Evolutionary conservation across 768 basidiomycete genomes (phyloP), one percentile per base, ranked within the genome.

Genomic region (Phlebiopsis gigantea): DNA sequence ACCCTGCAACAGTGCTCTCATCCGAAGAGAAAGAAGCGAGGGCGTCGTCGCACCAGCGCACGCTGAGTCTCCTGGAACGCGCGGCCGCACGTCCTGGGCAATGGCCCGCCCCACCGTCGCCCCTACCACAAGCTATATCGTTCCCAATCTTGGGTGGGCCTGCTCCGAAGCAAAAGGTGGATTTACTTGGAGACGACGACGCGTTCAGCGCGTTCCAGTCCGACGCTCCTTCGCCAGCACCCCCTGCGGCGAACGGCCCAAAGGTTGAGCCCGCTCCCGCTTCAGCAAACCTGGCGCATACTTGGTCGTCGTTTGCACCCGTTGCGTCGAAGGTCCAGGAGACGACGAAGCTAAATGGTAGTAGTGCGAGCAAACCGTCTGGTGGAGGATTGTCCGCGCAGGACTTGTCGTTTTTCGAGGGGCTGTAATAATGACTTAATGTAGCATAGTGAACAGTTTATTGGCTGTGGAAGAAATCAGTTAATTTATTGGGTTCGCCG

Each of bases 341-440:
- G 19, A 15, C 43, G 1, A 19, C 30, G 31, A 19, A 49, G 19
- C 29, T 44, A n/a, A 30, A 34, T 19, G 42, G 19, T 15, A 22
- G 24, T 15, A 44, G 63, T 63, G 43, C 51, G 56, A 24, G 34
- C 15, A 22, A 30, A 55, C 58, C 19, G 55, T 49, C 31, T 21
- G 70, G 64, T n/a, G 82, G 83, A 12, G 87, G 85, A 4, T 68
- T 93, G 49, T 88, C 86, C 3, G 90, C 89, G 2, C 88, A 90
- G 70, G 92, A 93, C 77, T 68, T 93, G 51, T 90, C 86, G 17
- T 93, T 94, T 69, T 94, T 93, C 67, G 91, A 93, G 71, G 87
- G 88, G 31, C 64, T 87, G 29, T 89, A 54, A 55, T 4, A 10
- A 31, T 39, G 24, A 21, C 24, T 12, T 21, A 47, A 42, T 26